These are phyloP conservation scores for Alternaria ventricosa DNA, from an alignment of 2,329 filamentous ascomycete species.

Conservation along the genomic window DNA sequence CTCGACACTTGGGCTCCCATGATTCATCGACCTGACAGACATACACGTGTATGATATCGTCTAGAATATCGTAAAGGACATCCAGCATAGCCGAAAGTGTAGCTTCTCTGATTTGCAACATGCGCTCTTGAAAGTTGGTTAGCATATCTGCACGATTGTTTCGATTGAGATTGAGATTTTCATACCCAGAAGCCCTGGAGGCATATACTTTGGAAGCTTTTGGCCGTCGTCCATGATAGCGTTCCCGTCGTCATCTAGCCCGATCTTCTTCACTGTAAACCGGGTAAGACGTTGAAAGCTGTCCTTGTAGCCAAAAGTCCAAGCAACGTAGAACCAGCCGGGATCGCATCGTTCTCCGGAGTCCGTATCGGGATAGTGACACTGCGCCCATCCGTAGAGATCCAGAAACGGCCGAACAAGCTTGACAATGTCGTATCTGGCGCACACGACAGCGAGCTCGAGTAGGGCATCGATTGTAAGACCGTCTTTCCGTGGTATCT, in stretches of 20 bases:
- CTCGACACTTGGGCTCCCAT: constrained; percentile 6
- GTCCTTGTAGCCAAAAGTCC: constrained; percentile 24
- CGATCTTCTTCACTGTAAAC: constrained; percentile 9
- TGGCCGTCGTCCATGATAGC: not conserved
- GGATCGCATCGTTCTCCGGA: constrained; percentile 4
- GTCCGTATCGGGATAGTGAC: constrained; percentile 6
- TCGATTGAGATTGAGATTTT: not conserved
- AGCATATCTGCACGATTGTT: not conserved
- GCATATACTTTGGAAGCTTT: constrained; percentile 9
- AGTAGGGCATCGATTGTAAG: constrained; percentile 28
- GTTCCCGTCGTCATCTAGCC: constrained; percentile 1
- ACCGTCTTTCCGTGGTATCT: constrained; percentile 6
- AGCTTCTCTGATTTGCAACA: constrained; percentile 8
- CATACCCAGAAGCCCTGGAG: constrained; percentile 15
- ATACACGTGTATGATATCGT: constrained; percentile 10
- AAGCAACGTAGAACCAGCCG: constrained; percentile 20
- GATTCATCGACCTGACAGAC: constrained; percentile 9
- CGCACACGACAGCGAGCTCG: constrained; percentile 35
- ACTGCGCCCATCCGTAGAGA: constrained; percentile 20
- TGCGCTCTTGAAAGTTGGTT: constrained; percentile 1
- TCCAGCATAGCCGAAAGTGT: constrained; percentile 7
- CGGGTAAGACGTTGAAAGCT: constrained; percentile 14
- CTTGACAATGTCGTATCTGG: constrained; percentile 37
- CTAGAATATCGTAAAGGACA: constrained; percentile 3
- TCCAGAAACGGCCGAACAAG: constrained; percentile 31